Percentiles rank a stretch among this genome's conserved stretches.
Conservation (phyloP, 768 basidiomycete genomes). For the Suillus hirtellus region DNA sequence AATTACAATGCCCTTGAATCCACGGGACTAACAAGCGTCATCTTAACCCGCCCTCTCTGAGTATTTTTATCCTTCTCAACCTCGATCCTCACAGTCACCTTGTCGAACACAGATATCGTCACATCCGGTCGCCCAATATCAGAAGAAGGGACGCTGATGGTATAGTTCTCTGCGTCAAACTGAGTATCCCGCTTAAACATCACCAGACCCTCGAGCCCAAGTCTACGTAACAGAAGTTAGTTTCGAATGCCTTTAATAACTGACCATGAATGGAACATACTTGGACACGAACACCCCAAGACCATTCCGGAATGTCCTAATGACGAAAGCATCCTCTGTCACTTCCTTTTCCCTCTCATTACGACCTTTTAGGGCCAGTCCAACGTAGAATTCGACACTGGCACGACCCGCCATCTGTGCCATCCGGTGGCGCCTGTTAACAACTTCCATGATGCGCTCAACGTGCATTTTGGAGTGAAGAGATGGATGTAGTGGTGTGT, state of each 20-base stretch:
- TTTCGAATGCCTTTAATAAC: neutral
- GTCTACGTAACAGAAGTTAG: conserved; percentile 43
- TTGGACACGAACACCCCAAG: conserved; percentile 94
- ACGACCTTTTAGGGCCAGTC: conserved; percentile 80
- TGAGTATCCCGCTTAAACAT: conserved; percentile 89
- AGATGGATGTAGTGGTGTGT: conserved; percentile 78
- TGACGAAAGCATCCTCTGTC: conserved; percentile 87
- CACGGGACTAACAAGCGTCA: conserved; percentile 70
- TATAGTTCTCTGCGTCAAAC: conserved; percentile 92
- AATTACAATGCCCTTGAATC: conserved; percentile 48
- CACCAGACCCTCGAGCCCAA: conserved; percentile 92
- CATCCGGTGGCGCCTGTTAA: conserved; percentile 92
- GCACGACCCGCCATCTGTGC: conserved; percentile 98
- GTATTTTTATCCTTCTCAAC: conserved; percentile 96
- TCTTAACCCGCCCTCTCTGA: conserved; percentile 85
- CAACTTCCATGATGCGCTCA: conserved; percentile 80
- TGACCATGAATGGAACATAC: conserved; percentile 47
- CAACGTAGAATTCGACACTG: conserved; percentile 97
- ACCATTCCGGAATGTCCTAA: conserved; percentile 92
- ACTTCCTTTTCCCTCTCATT: conserved; percentile 50
- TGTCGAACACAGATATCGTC: conserved; percentile 88
- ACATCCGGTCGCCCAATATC: conserved; percentile 37
- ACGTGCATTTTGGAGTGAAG: conserved; percentile 88
- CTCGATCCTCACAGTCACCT: conserved; percentile 84
- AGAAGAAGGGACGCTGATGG: conserved; percentile 63